Evolutionary conservation across 495 filamentous ascomycete genomes (phyloP), one percentile per base, ranked within the genome.

Genomic region (Penicillium goetzii): DNA sequence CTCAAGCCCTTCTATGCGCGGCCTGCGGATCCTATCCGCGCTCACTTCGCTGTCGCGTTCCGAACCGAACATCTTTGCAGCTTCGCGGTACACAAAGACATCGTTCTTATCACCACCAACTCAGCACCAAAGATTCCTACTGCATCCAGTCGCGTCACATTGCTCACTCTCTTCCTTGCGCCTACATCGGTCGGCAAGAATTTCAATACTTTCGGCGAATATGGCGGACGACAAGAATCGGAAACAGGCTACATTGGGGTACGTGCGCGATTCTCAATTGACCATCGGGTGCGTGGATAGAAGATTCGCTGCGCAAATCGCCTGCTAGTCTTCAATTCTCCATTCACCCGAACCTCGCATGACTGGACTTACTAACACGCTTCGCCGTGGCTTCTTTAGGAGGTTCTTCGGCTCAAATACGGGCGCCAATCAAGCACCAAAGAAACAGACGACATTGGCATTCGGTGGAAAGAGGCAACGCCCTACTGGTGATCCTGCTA

Each of bases 211-310:
- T 26, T 33, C 56, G 8, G 19, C 14, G 52, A 72, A 43, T 50
- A 82, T 82, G 80, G 66, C 75, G 7, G 80, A 80, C 17, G 70
- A 76, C 12, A 79, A 78, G 65, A 72, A 68, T 51, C 61, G 69
- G 17, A 97, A 93, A 73, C 94, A 98, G 83, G 86, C 90, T 69
- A 97, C 92, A 41, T 76, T 98, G 72, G 92, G 92, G 94, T 98
- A 97, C 81, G 94, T 96, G 50, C 88, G 84, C 74, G 81, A 88
- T 60, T 83, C 85, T 57, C 92, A 97, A 79, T 84, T 86, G 68
- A 96, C 90, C 59, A 79, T 97, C 73, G 87, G 91, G 93, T 96
- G 85, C 81, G 91, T 88, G 30, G 14, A 33, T 23, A 10, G 52
- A 55, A 21, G 47, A 51, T n/a, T 51, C 47, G 10, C 47, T 15